A percentile compares a stretch with the other conserved stretches of the same genome.
phyloP scores from a whole-genome alignment of 768 basidiomycete genomes.

The Leccinum ochraceum region DNA sequence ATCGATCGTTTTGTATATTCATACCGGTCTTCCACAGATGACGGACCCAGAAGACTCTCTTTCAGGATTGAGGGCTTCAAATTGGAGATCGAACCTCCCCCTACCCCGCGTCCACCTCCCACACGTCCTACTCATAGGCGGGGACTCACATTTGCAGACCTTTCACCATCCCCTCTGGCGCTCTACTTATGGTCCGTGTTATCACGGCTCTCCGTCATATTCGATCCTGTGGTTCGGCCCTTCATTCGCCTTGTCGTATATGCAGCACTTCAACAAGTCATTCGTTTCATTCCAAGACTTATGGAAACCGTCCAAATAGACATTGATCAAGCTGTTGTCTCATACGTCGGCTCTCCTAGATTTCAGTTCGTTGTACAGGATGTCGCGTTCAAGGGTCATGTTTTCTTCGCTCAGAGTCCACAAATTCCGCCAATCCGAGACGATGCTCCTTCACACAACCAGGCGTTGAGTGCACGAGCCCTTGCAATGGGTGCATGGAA shows the following conservation, averaged over 20 bases:
- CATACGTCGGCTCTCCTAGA: slow-evolving; percentile 52
- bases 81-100: slow-evolving; percentile 44
- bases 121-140: slow-evolving; percentile 36
- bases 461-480: slow-evolving; percentile 37
- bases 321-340: slow-evolving; percentile 53
- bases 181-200: slow-evolving; percentile 34
- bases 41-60: slow-evolving; percentile 54
- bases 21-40: slow-evolving; percentile 52
- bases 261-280: slow-evolving; percentile 53
- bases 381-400: slow-evolving; percentile 52
- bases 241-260: slow-evolving; percentile 57
- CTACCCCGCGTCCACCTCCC: slow-evolving; percentile 14
- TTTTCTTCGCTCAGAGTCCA: slow-evolving; percentile 55
- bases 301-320: slow-evolving; percentile 71
- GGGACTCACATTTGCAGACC: slow-evolving; percentile 43
- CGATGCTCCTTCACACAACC: slow-evolving; percentile 13
- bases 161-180: slow-evolving; percentile 39
- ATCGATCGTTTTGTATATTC: slow-evolving; percentile 68
- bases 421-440: slow-evolving; percentile 23
- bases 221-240: slow-evolving; percentile 67
- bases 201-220: slow-evolving; percentile 39
- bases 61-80: slow-evolving; percentile 63
- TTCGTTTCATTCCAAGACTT: slow-evolving; percentile 67
- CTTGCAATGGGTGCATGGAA: slow-evolving; percentile 61
- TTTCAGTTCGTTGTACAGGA: slow-evolving; percentile 51